Conservation (phyloP, 1,284 basidiomycete species). For the Heterobasidion irregulare region DNA sequence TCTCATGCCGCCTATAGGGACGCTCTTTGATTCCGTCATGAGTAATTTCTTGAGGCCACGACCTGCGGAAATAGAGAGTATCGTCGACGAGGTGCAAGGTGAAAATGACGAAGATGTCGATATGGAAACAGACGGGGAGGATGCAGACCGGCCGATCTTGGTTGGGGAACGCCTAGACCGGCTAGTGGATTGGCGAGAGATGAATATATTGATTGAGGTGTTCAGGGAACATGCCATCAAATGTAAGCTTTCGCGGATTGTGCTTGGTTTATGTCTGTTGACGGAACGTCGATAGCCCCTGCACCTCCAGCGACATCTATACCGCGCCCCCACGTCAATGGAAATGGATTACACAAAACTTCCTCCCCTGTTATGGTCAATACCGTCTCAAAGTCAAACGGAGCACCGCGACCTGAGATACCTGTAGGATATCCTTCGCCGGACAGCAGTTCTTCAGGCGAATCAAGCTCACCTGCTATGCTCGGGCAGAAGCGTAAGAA, state of each 20-base stretch:
- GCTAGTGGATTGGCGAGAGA: conserved; percentile 35
- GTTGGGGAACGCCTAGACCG: conserved; percentile 22
- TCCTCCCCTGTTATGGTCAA: conserved; percentile 10
- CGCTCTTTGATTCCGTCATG: conserved; percentile 71
- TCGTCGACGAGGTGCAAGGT: conserved; percentile 12
- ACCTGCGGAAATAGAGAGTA: conserved; percentile 5
- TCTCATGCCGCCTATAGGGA: conserved; percentile 70
- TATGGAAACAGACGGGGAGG: conserved; percentile 30
- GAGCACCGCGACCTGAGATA: conserved; percentile 3
- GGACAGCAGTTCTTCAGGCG: conserved; percentile 9
- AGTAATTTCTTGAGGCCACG: conserved; percentile 47
- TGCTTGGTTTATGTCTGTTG: conserved; percentile 3
- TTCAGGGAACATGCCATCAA: conserved; percentile 40
- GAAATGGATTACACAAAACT: conserved; percentile 14
- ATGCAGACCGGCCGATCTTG: conserved; percentile 16
- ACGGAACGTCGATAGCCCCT: not conserved
- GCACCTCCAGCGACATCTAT: conserved; percentile 7
- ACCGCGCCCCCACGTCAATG: conserved; percentile 12
- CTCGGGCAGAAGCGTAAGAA: conserved; percentile 31
- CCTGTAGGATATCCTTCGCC: conserved; percentile 8
- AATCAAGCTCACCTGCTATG: conserved; percentile 16
- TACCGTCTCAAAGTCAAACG: conserved; percentile 14
- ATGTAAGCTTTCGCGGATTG: conserved; percentile 21
- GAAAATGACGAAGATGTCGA: conserved; percentile 33
- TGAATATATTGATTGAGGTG: conserved; percentile 37